phyloP scores from a whole-genome alignment of 805 yeast genomes.

The Saccharomycopsis sp. region DNA sequence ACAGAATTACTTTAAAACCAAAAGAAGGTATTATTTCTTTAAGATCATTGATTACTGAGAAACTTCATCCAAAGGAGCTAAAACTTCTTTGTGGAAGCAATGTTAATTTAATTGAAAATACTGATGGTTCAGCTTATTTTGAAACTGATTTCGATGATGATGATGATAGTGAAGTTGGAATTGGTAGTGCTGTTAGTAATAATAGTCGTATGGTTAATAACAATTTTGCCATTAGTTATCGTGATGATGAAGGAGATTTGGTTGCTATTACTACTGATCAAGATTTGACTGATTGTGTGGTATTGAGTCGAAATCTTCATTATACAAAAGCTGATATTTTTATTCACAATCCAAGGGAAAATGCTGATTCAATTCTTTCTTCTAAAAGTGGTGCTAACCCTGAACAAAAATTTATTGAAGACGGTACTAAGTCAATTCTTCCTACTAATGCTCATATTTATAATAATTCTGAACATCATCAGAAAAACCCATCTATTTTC shows the following conservation, averaged over 20 bases:
- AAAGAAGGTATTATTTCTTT: slow-evolving; percentile 43
- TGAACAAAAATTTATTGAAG: no score
- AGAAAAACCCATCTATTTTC: no score
- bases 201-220: slow-evolving; percentile 7
- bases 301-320: slow-evolving; percentile 36
- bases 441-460: background rate
- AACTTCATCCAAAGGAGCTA: slow-evolving; percentile 29
- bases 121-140: slow-evolving; percentile 1
- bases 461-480: slow-evolving; percentile 1
- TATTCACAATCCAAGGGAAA: slow-evolving; percentile 56
- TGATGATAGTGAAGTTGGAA: slow-evolving; percentile 13
- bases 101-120: slow-evolving; percentile 20
- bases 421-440: background rate
- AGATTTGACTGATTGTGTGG: slow-evolving; percentile 68
- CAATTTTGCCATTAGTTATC: slow-evolving; percentile 56
- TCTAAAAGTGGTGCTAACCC: no score
- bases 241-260: slow-evolving; percentile 78
- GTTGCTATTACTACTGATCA: slow-evolving; percentile 66
- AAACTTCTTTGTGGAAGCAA: slow-evolving; percentile 28
- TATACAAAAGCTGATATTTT: slow-evolving; percentile 60
- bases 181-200: slow-evolving; percentile 14
- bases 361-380: slow-evolving; percentile 21
- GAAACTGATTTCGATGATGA: slow-evolving; percentile 18
- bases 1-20: slow-evolving; percentile 53
- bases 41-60: slow-evolving; percentile 29